Percentiles rank a stretch among this genome's conserved stretches.
phyloP scores from a whole-genome alignment of 1,284 basidiomycete genomes.

The Jaminaea rosea region DNA sequence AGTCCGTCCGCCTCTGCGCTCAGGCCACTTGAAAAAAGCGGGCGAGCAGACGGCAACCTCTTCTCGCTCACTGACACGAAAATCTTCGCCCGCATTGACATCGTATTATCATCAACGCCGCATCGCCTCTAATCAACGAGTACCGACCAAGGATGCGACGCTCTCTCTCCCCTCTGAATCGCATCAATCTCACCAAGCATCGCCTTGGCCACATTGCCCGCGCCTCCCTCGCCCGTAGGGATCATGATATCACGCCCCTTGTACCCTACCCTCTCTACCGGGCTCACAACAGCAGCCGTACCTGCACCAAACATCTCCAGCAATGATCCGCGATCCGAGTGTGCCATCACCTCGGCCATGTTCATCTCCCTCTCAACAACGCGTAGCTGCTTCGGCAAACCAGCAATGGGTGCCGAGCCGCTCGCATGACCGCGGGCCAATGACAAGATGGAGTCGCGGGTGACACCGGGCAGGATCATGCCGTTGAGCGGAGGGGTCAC shows the following conservation, averaged over 20 bases:
- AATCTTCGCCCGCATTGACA: no score
- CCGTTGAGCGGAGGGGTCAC: slow-evolving; percentile 73
- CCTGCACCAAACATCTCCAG: slow-evolving; percentile 89
- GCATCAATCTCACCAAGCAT: slow-evolving; percentile 78
- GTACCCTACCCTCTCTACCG: slow-evolving; percentile 66
- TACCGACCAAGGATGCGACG: slow-evolving; percentile 70
- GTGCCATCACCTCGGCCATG: slow-evolving; percentile 77
- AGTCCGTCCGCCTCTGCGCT: no score
- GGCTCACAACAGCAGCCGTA: slow-evolving; percentile 55
- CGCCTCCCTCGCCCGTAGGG: slow-evolving; percentile 75
- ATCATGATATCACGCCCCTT: slow-evolving; percentile 71
- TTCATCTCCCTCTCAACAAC: slow-evolving; percentile 76
- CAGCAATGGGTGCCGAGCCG: slow-evolving; percentile 51
- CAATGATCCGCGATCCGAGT: slow-evolving; percentile 62
- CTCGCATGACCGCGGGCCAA: slow-evolving; percentile 68
- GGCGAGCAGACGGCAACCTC: no score
- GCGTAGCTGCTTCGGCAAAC: slow-evolving; percentile 53
- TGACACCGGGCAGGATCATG: slow-evolving; percentile 92
- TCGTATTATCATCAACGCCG: no score
- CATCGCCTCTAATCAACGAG: no score
- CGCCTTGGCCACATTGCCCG: slow-evolving; percentile 73
- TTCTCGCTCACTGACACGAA: no score
- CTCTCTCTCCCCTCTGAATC: slow-evolving; percentile 76
- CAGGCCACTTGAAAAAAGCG: no score
- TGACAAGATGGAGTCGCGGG: slow-evolving; percentile 70